Evolutionary conservation across 306 rosid species (phyloP), one percentile per base, ranked within the genome.

Genomic region (Quercus mongolica): DNA sequence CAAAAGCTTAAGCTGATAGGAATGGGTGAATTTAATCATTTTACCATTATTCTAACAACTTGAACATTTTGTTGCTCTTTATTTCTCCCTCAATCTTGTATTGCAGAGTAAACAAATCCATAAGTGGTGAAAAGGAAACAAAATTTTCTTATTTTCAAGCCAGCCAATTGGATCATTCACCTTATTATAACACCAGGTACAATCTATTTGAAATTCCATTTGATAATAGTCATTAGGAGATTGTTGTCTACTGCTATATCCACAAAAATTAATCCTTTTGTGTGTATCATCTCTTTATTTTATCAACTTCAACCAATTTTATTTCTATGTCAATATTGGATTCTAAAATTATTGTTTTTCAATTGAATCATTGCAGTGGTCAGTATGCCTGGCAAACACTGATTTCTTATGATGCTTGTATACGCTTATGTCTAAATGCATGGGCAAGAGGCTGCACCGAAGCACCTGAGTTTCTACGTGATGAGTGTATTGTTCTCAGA

Each of bases 361-460:
- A 52, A 78, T 46, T 77, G 31, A 63, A 82, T 79, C 74, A 85
- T 82, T 92, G 85, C 86, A 95, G 89, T 77, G 93, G 98, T 77
- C 98, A 95, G 65, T 78, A 83, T 83, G 96, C 97, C 35, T 95
- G 97, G 97, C 98, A 95, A 90, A 91, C 98, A 68, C 87, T 95
- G 75, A 85, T 95, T 78, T 91, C 99, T 58, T 91, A 95, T 80
- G 99, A 95, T 58, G 98, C 99, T 59, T 91, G 98, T 73, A 88
- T 93, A 80, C 96, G 97, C 58, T 87, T 95, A 65, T 95, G 99
- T 83, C 93, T 95, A 51, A 96, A 93, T 83, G 92, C 93, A 73
- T 95, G 99, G 98, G 98, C 86, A 69, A 84, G 82, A 84, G 99
- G 99, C 77, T 91, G 98, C 86, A 78, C 91, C 12, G 94, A 95